phyloP scores from a whole-genome alignment of 2,329 filamentous ascomycete genomes.

The Emydomyces testavorans region DNA sequence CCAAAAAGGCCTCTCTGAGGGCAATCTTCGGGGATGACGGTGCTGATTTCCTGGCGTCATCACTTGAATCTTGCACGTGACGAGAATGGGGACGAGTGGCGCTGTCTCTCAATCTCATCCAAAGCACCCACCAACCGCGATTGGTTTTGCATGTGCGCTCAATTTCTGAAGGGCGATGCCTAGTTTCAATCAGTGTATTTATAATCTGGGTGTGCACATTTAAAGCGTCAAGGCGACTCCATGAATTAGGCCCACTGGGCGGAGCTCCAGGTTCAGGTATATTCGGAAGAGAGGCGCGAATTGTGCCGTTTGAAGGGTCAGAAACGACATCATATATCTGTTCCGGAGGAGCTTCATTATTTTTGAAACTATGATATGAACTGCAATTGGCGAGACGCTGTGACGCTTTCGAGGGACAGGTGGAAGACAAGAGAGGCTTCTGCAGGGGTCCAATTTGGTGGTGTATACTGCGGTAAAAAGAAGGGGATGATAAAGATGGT shows the following conservation, averaged over 20 bases:
- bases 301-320: slow-evolving; percentile 46
- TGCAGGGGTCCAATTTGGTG: slow-evolving; percentile 40
- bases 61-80: slow-evolving; percentile 3
- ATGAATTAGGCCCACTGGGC: slow-evolving; percentile 22
- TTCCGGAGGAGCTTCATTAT: slow-evolving; percentile 24
- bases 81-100: neutral
- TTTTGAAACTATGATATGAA: slow-evolving; percentile 25
- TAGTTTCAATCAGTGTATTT: slow-evolving; percentile 44
- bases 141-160: slow-evolving; percentile 53
- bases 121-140: slow-evolving; percentile 57
- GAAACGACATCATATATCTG: slow-evolving; percentile 51
- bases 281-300: slow-evolving; percentile 53
- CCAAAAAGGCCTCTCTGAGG: slow-evolving; percentile 35
- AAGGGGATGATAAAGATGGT: slow-evolving; percentile 30
- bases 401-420: slow-evolving; percentile 33
- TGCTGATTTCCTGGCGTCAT: slow-evolving; percentile 8
- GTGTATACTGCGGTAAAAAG: slow-evolving; percentile 40
- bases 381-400: slow-evolving; percentile 28
- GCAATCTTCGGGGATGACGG: neutral
- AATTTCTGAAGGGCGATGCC: slow-evolving; percentile 38
- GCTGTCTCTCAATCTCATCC: slow-evolving; percentile 41
- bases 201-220: slow-evolving; percentile 52
- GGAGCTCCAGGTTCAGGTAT: slow-evolving; percentile 45
- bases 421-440: slow-evolving; percentile 36
- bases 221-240: slow-evolving; percentile 48